A percentile compares a stretch with the other conserved stretches of the same genome.
These are phyloP conservation scores for Amphirosellinia nigrospora DNA, from an alignment of 495 filamentous ascomycete genomes.

Conservation along the genomic window DNA sequence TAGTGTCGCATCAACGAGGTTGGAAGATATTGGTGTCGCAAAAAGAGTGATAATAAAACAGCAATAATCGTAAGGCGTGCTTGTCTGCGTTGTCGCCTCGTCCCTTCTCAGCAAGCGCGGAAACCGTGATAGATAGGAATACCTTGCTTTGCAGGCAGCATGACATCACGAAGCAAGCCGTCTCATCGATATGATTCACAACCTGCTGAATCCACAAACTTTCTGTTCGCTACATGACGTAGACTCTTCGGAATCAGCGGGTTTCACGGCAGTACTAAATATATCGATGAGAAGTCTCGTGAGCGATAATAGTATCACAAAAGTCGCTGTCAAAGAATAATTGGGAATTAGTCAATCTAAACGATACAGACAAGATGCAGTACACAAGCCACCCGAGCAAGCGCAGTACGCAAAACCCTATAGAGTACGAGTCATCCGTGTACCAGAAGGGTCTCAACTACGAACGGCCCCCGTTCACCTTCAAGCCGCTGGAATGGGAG, in stretches of 20 bases:
- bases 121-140: background rate
- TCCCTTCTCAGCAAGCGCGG: no score
- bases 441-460: conserved; percentile 44
- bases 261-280: background rate
- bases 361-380: background rate
- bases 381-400: conserved; percentile 17
- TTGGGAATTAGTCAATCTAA: background rate
- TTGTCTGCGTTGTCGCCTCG: no score
- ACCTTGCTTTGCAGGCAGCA: background rate
- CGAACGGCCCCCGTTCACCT: conserved; percentile 42
- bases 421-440: conserved; percentile 41
- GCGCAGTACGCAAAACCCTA: conserved; percentile 25
- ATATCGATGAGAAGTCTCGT: background rate
- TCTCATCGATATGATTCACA: conserved; percentile 16
- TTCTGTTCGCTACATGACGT: conserved; percentile 3
- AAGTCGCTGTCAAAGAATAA: background rate
- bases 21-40: no score
- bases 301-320: background rate
- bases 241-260: background rate
- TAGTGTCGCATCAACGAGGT: no score
- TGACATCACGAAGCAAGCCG: conserved; percentile 2
- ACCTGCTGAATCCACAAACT: background rate
- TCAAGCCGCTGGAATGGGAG: conserved; percentile 46
- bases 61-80: no score
- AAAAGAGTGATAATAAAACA: no score